phyloP scores from a whole-genome alignment of 2,329 filamentous ascomycete genomes.

The Cladorrhinum sp. region DNA sequence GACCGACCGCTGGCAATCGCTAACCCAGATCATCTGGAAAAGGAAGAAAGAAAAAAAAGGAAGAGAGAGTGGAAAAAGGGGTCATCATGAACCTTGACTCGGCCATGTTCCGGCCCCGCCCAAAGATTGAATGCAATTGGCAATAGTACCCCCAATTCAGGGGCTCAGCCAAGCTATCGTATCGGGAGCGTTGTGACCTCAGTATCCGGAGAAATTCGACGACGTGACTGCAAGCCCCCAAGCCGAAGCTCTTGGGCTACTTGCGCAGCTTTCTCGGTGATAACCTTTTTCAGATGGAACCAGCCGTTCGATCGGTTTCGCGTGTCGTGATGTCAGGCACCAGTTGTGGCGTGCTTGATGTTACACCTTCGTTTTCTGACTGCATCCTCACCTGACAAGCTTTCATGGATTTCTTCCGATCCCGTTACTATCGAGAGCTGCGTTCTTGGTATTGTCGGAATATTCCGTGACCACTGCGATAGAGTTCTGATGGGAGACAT shows the following conservation, averaged over 20 bases:
- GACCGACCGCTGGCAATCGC: constrained; percentile 11
- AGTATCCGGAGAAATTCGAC: too few relatives aligned
- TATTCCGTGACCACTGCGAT: background rate
- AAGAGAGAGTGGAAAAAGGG: constrained; percentile 4
- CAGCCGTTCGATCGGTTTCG: constrained; percentile 2
- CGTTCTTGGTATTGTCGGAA: background rate
- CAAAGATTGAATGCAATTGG: background rate
- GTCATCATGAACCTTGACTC: background rate
- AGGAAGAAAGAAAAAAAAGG: constrained; percentile 16
- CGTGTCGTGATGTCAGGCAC: constrained; percentile 9
- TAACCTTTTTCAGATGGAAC: background rate
- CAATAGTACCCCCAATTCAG: background rate
- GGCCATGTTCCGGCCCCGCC: constrained; percentile 1
- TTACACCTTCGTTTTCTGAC: constrained; percentile 4
- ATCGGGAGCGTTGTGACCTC: constrained; percentile 5
- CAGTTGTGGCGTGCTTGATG: constrained; percentile 7
- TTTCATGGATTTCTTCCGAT: background rate
- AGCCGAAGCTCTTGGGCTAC: too few relatives aligned
- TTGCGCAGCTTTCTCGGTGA: background rate
- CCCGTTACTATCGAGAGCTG: background rate
- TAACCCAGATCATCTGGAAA: constrained; percentile 15
- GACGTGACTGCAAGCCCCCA: too few relatives aligned
- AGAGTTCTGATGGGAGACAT: background rate
- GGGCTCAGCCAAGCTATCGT: constrained; percentile 1
- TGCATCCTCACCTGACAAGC: constrained; percentile 4